Conservation (phyloP, 257 asterid species). For the Schizonepeta tenuifolia region DNA sequence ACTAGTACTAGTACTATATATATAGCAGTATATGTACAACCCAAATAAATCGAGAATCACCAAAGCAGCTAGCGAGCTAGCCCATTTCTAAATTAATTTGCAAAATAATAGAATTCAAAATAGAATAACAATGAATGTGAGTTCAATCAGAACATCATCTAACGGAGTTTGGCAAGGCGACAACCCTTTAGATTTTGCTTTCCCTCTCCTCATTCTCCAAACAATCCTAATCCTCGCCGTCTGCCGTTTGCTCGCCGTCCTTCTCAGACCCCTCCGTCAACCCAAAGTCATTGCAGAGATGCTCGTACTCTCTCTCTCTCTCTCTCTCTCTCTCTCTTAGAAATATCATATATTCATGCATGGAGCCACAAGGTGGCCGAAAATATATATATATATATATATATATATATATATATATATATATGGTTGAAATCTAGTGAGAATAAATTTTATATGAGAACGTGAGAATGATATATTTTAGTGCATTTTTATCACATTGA, state of each 20-base stretch:
- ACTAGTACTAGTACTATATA: too few relatives aligned
- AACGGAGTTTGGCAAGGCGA: slow-evolving; percentile 67
- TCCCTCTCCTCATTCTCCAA: slow-evolving; percentile 61
- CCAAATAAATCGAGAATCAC: background rate
- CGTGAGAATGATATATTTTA: too few relatives aligned
- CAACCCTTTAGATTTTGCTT: slow-evolving; percentile 57
- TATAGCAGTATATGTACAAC: background rate
- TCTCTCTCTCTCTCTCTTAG: background rate
- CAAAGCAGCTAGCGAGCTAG: too few relatives aligned
- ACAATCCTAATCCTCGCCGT: slow-evolving; percentile 47
- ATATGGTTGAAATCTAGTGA: too few relatives aligned
- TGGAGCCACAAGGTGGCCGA: too few relatives aligned
- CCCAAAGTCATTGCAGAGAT: slow-evolving; percentile 68
- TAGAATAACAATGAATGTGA: slow-evolving; percentile 40
- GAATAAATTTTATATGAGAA: too few relatives aligned
- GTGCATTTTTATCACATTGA: too few relatives aligned
- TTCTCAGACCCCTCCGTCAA: slow-evolving; percentile 67
- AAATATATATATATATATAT: too few relatives aligned
- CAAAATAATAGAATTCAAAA: background rate
- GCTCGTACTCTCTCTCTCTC: slow-evolving; percentile 39
- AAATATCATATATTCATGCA: too few relatives aligned
- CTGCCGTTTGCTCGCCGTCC: slow-evolving; percentile 54
- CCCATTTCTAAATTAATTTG: too few relatives aligned
- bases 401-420: too few relatives aligned
- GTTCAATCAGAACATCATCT: slow-evolving; percentile 50